Base-by-base conservation (phyloP, 1,284 basidiomycete genomes). In the Cryptococcus hybrid region DNA sequence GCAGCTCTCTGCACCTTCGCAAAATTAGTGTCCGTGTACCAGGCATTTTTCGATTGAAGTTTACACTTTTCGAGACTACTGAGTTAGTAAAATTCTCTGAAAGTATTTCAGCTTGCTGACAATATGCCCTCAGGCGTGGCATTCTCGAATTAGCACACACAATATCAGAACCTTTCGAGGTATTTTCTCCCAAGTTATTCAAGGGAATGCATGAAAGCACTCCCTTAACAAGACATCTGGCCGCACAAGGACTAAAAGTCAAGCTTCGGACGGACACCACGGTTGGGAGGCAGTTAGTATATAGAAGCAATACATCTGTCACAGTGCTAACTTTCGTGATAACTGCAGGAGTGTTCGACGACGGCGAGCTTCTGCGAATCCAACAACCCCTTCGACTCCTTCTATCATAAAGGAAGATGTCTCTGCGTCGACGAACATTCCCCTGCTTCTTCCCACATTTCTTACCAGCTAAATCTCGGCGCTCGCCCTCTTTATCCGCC, bases 181-280 rank as follows among this genome's bases (percentile, higher is more conserved):
- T 79, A 15, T 79, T 75, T 55, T 78, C 77, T 15, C 78, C 78
- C 7, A 79, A 79, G 55, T 63, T 76, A 8, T 79, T 79, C 69
- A 76, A 72, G 47, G 78, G 78, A 24, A 79, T 79, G 78, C 68
- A 71, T 12, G 74, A 75, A 44, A 76, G 73, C 47, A 79, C 78
- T 0, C 56, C 67, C 3, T 59, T 79, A 8, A 79, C 78, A 0
- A 63, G 77, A 4, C 77, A 79, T 56, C 67, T 79, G 7, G 78
- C 78, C 0, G 69, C 70, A 13, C 78, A 79, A 56, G 78, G 78
- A 0, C 62, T 78, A 43, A 79, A 78, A 62, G 71, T 79, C 56
- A 79, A 79, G 65, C 62, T 79, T 6, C 60, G 78, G 24, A 73
- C 76, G 9, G 74, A 76, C 53, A 66, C 67, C 1, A 65, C 68